Conservation (phyloP, 2,329 filamentous ascomycete genomes). For the Emericellopsis cladophorae region DNA sequence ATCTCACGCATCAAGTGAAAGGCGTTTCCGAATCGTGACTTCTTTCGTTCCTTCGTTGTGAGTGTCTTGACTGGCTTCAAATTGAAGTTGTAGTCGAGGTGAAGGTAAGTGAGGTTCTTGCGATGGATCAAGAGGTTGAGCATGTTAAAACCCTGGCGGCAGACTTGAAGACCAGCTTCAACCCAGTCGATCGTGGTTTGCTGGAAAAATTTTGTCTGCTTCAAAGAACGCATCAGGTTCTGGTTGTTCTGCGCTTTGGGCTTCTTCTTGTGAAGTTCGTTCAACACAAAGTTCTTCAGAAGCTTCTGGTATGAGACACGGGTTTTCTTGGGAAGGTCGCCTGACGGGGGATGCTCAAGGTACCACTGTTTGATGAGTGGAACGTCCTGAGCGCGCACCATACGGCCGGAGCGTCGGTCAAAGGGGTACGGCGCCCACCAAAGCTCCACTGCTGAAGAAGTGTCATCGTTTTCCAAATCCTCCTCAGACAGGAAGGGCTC, state of each 20-base stretch:
- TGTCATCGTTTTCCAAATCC: slow-evolving; percentile 79
- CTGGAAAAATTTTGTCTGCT: slow-evolving; percentile 98
- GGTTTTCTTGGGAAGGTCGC: slow-evolving; percentile 84
- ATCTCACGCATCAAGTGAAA: slow-evolving; percentile 99
- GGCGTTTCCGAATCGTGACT: slow-evolving; percentile 96
- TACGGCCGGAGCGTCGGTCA: slow-evolving; percentile 81
- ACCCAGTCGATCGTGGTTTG: slow-evolving; percentile 99
- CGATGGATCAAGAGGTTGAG: slow-evolving; percentile 93
- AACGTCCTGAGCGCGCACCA: slow-evolving; percentile 95
- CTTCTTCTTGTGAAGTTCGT: slow-evolving; percentile 90
- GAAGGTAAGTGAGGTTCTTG: slow-evolving; percentile 95
- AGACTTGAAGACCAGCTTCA: slow-evolving; percentile 95
- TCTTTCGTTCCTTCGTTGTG: slow-evolving; percentile 98
- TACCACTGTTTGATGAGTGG: slow-evolving; percentile 98
- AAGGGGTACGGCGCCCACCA: slow-evolving; percentile 99
- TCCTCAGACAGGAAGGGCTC: slow-evolving; percentile 87
- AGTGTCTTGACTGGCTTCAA: slow-evolving; percentile 97
- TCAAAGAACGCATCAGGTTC: slow-evolving; percentile 76
- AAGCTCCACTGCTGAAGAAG: slow-evolving; percentile 77
- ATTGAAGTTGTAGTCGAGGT: slow-evolving; percentile 99
- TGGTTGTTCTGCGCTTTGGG: slow-evolving; percentile 95
- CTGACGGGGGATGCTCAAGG: slow-evolving; percentile 82
- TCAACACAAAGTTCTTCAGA: slow-evolving; percentile 89
- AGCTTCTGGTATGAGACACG: slow-evolving; percentile 97
- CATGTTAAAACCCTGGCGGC: slow-evolving; percentile 98